Evolutionary conservation across 2,329 filamentous ascomycete species (phyloP).

Genomic region (Beauveria bassiana): DNA sequence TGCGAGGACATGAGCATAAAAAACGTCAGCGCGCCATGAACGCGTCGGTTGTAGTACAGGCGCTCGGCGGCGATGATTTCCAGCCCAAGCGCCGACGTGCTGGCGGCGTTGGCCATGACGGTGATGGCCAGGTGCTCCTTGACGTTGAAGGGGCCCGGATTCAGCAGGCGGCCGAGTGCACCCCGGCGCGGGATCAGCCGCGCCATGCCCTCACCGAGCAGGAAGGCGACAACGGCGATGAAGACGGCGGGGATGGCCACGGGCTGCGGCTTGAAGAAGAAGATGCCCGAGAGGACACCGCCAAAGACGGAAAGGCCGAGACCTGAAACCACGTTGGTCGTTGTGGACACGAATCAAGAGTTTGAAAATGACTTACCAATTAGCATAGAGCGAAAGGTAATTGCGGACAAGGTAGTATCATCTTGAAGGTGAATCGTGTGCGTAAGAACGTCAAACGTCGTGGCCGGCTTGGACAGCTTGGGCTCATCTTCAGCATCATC

Average conservation of each 20-base stretch:
- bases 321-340: neutral
- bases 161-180: conserved; percentile 17
- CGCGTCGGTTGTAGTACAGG: conserved; percentile 36
- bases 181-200: neutral
- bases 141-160: conserved; percentile 18
- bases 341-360: neutral
- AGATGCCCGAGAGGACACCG: conserved; percentile 4
- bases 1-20: conserved; percentile 41
- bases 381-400: conserved; percentile 1
- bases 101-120: conserved; percentile 36
- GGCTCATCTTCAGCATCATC: conserved; percentile 1
- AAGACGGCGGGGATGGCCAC: conserved; percentile 6
- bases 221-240: conserved; percentile 6
- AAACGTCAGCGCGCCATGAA: conserved; percentile 31
- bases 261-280: conserved; percentile 10
- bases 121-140: conserved; percentile 29
- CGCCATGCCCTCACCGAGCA: conserved; percentile 7
- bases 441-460: conserved; percentile 3
- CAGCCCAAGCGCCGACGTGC: conserved; percentile 24
- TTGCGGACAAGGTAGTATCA: neutral
- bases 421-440: conserved; percentile 10
- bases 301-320: conserved; percentile 8
- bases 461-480: conserved; percentile 6
- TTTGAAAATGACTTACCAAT: neutral
- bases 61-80: conserved; percentile 37